Base-by-base conservation (phyloP, 2,329 filamentous ascomycete species). In the Paecilomyces dactylethromorphus region DNA sequence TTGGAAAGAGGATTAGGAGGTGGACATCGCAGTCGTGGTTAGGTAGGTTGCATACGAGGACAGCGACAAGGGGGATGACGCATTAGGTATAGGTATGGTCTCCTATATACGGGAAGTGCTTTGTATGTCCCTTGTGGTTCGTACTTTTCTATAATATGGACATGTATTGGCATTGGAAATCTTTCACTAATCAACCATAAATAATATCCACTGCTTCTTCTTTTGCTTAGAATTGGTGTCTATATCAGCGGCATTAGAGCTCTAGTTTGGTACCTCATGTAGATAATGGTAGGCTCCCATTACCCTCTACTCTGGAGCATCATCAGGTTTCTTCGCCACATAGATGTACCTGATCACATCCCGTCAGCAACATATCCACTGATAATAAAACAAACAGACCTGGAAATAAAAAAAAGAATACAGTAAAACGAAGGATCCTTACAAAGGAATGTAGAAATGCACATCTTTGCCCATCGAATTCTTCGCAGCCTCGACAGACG, bases 1-100 rank as follows among this genome's bases (percentile, higher is more conserved):
- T 71, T 61, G 81, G 81, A 0, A 83, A 82, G 71, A 71, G 65
- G 39, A 82, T 83, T 63, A 72, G 81, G 24, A 69, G 70, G 2
- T 76, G 71, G 49, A 81, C 80, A 64, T 68, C 73, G 1, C 72
- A 64, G 51, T 79, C 78, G 7, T 82, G 79, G 79, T 63, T 83
- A 56, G 80, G 80, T 0, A 73, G 68, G 59, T 67, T 82, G 59
- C 79, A 82, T 63, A 68, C 68, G 12, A 64, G 67, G 59, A 74
- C 69, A 55, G 70, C 71, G 35, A 67, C 66, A 21, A 66, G 68
- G 61, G 68, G 69, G 4, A 67, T 71, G 54, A 69, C 68, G 3
- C 70, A 72, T 61, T 73, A 61, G 39, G 39, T 18, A 45, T 45
- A 45, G 26, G 18, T 45, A 45, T 45, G 35, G 13, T 39, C 8